Percentiles rank a stretch among this genome's conserved stretches.
Conservation (phyloP, 441 rosid genomes). For the Pelargonium cotyledonis region DNA sequence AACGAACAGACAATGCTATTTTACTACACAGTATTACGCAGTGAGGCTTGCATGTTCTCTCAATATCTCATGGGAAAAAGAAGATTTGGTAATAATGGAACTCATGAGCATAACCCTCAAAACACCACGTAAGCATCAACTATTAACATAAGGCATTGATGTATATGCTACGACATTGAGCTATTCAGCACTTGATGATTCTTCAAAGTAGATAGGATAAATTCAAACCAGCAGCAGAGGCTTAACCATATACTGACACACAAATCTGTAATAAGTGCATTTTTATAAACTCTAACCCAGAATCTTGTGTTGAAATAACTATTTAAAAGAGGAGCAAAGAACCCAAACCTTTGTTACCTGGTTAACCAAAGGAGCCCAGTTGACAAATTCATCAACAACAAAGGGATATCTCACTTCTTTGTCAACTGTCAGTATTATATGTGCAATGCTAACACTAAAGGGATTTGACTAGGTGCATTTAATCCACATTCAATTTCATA, state of each 20-base stretch:
- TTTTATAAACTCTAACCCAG: background rate
- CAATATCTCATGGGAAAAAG: background rate
- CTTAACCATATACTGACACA: background rate
- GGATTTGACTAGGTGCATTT: background rate
- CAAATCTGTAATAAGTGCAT: background rate
- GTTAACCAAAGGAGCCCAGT: background rate
- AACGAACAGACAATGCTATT: background rate
- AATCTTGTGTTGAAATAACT: background rate
- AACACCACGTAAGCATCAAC: background rate
- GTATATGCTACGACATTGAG: background rate
- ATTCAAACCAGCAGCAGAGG: background rate
- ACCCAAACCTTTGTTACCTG: background rate
- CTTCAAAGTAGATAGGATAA: background rate
- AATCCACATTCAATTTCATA: background rate
- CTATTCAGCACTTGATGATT: slow-evolving; percentile 1
- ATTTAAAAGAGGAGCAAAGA: background rate
- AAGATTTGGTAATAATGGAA: background rate
- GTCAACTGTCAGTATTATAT: background rate
- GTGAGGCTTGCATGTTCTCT: background rate
- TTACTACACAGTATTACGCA: no score
- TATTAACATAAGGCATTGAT: background rate
- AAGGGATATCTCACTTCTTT: background rate
- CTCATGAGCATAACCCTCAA: background rate
- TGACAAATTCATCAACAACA: background rate
- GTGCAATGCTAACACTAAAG: background rate